Base-by-base conservation (phyloP, 177 flowering plant genomes). In the Vitis hybrid region DNA sequence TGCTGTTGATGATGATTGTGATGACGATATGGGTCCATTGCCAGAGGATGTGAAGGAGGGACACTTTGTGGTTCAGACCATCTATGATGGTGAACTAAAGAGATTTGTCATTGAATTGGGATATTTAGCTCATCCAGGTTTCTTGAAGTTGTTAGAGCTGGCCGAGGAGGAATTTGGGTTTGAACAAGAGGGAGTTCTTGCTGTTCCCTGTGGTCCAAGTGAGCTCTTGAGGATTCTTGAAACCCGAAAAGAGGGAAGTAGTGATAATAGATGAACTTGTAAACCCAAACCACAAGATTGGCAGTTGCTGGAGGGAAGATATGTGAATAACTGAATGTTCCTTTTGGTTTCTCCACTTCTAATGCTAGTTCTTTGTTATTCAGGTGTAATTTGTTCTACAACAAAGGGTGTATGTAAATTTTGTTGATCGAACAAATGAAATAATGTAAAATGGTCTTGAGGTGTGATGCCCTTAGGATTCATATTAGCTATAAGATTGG, bases 81-180 rank as follows among this genome's bases (percentile, higher is more conserved):
- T 60, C 1, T 48, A 62, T 11, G 78, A 66, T 18, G 60, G 64
- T 10, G 59, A 71, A 60, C 71, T 58, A 16, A 60, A 58, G 67
- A 75, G 80, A 71, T 79, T 79, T 33, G 16, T 77, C 2, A 8
- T 79, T 4, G 71, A 69, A 7, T 31, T 79, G 64, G 67, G 51
- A 11, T 70, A 33, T 33, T 68, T 81, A 8, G 52, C 15, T 18
- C 18, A 74, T 33, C 77, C 81, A 3, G 76, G 53, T 16, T 74
- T 79, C 62, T 49, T 78, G 70, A 78, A 58, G 57, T 29, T 81
- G 63, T 18, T 78, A 14, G 56, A 81, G 64, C 72, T 66, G 20
- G 80, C 83, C 1, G 80, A 71, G 33, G 78, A 79, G 20, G 80
- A 79, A 60, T 79, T 62, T 12, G 80, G 82, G 10, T 74, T 76